Conservation (phyloP, 441 rosid species). For the Adansonia madagascariensis region DNA sequence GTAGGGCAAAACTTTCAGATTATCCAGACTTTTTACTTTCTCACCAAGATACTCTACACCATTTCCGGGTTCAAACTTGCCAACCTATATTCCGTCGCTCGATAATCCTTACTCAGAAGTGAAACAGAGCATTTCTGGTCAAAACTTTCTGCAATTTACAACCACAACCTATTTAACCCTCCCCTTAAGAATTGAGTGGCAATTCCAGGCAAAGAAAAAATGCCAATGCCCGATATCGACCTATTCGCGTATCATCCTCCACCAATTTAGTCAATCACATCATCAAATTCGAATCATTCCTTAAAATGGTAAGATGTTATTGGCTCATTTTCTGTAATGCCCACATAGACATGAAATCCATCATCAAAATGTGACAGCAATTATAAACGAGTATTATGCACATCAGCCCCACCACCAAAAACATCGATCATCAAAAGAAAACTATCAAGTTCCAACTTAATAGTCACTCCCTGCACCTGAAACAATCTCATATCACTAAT, state of each 20-base stretch:
- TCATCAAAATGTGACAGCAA: neutral
- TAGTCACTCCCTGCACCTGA: neutral
- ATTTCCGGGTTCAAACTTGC: neutral
- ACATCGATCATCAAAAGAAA: constrained; percentile 8
- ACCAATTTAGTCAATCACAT: constrained; percentile 1
- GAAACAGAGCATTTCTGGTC: constrained; percentile 1
- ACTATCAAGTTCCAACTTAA: neutral
- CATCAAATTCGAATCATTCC: neutral
- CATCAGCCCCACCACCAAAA: constrained; percentile 10
- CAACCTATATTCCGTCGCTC: neutral
- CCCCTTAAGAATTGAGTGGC: neutral
- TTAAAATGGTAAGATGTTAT: neutral
- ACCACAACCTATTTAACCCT: neutral
- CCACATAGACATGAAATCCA: neutral
- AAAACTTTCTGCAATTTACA: neutral
- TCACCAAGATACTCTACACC: neutral
- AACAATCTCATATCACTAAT: constrained; percentile 1
- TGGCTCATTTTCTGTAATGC: neutral
- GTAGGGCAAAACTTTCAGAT: neutral
- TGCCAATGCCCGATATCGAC: neutral
- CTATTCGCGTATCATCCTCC: neutral
- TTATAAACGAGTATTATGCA: neutral
- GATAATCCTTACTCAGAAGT: neutral
- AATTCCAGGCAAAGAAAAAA: neutral
- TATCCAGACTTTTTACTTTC: neutral